Evolutionary conservation across 2,329 filamentous ascomycete genomes (phyloP).

Genomic region (Claviceps sp.): DNA sequence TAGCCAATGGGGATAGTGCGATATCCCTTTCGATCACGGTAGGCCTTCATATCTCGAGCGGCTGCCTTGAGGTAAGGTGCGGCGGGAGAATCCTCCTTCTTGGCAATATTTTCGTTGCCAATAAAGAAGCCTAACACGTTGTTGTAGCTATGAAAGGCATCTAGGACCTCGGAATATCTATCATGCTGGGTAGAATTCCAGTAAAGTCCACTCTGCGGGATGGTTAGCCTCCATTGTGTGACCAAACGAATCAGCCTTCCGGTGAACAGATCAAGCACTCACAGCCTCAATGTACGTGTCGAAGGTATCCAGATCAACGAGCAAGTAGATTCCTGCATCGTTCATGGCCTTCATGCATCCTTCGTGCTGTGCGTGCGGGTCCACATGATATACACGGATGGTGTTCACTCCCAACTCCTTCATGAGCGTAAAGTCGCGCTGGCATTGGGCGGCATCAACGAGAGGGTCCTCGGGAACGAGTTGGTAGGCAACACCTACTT

Average conservation of each 20-base stretch:
- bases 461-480: slow-evolving; percentile 56
- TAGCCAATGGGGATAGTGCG: slow-evolving; percentile 76
- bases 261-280: slow-evolving; percentile 12
- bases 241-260: background rate
- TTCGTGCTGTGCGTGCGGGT: slow-evolving; percentile 55
- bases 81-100: slow-evolving; percentile 41
- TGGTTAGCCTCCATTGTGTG: background rate
- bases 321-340: slow-evolving; percentile 69
- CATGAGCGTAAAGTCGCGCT: slow-evolving; percentile 64
- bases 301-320: slow-evolving; percentile 72
- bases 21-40: slow-evolving; percentile 62
- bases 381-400: slow-evolving; percentile 82
- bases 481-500: slow-evolving; percentile 59
- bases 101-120: slow-evolving; percentile 75
- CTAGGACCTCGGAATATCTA: slow-evolving; percentile 58
- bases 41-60: slow-evolving; percentile 68
- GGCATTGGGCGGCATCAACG: slow-evolving; percentile 61
- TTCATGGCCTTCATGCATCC: slow-evolving; percentile 72
- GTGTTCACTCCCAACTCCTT: slow-evolving; percentile 67
- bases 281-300: slow-evolving; percentile 53
- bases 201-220: slow-evolving; percentile 37
- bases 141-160: slow-evolving; percentile 62
- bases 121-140: slow-evolving; percentile 78
- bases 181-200: slow-evolving; percentile 65
- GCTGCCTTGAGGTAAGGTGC: slow-evolving; percentile 78